Evolutionary conservation across 352 stramenopile genomes (phyloP).

Genomic region (Phytophthora crassamura): DNA sequence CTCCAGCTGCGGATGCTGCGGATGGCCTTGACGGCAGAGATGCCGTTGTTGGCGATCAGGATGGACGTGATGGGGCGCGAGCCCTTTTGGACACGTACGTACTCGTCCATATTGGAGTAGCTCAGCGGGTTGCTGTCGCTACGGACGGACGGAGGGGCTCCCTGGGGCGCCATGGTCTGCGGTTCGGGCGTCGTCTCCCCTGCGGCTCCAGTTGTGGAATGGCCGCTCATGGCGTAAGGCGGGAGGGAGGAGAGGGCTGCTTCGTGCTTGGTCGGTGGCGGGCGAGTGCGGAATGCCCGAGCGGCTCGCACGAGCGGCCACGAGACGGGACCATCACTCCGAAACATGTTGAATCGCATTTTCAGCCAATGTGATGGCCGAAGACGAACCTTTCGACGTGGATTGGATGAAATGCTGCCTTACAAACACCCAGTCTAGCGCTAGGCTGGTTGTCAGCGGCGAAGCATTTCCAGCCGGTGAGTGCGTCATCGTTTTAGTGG

Average conservation of each 20-base stretch:
- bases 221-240: constrained; percentile 24
- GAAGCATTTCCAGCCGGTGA: background rate
- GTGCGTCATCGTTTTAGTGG: constrained; percentile 31
- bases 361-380: background rate
- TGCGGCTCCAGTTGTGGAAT: constrained; percentile 54
- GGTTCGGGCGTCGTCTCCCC: constrained; percentile 31
- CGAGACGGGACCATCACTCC: constrained; percentile 6
- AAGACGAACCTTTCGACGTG: background rate
- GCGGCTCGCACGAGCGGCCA: background rate
- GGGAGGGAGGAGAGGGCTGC: constrained; percentile 10
- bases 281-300: constrained; percentile 16
- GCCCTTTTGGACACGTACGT: constrained; percentile 92
- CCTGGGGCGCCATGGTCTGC: constrained; percentile 45
- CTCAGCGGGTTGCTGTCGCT: constrained; percentile 66
- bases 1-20: constrained; percentile 98
- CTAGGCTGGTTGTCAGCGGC: constrained; percentile 26
- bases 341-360: constrained; percentile 8
- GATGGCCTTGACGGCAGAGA: constrained; percentile 99
- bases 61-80: constrained; percentile 95
- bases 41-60: constrained; percentile 99
- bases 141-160: constrained; percentile 32
- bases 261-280: constrained; percentile 40
- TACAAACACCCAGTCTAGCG: constrained; percentile 22
- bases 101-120: constrained; percentile 93
- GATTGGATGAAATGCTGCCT: constrained; percentile 10